Evolutionary conservation across 176 grass and related monocot genomes (phyloP).

Genomic region (Leersia perrieri): DNA sequence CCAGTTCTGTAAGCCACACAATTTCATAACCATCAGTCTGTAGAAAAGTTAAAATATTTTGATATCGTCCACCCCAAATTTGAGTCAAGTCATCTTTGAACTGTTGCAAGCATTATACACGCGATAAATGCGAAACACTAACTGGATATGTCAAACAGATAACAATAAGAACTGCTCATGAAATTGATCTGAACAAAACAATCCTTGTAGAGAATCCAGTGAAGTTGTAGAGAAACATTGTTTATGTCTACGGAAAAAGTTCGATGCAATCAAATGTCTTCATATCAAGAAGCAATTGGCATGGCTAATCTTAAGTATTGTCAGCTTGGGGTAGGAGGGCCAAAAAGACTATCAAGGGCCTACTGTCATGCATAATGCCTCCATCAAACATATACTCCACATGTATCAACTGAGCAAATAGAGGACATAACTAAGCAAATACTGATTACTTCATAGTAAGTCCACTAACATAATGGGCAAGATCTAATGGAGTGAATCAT

Average conservation of each 20-base stretch:
- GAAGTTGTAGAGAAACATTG: no score
- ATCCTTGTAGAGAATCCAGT: no score
- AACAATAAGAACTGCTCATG: neutral
- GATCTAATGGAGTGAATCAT: no score
- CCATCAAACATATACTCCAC: neutral
- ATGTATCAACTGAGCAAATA: neutral
- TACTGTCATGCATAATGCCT: neutral
- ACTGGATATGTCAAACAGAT: neutral
- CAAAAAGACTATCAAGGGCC: neutral
- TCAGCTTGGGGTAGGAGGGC: neutral
- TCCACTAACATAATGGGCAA: neutral
- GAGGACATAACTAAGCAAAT: no score
- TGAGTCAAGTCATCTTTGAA: neutral
- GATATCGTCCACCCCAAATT: neutral
- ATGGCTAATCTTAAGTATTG: neutral
- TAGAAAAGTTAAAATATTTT: neutral
- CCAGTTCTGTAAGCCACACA: neutral
- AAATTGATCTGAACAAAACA: neutral
- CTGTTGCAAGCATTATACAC: neutral
- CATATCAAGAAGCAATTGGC: neutral
- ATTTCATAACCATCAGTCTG: neutral
- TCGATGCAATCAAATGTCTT: neutral
- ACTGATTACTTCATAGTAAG: neutral
- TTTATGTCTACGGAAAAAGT: no score
- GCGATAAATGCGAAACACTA: neutral